Evolutionary conservation across 768 basidiomycete species (phyloP).

Genomic region (Panaeolus cyanescens): DNA sequence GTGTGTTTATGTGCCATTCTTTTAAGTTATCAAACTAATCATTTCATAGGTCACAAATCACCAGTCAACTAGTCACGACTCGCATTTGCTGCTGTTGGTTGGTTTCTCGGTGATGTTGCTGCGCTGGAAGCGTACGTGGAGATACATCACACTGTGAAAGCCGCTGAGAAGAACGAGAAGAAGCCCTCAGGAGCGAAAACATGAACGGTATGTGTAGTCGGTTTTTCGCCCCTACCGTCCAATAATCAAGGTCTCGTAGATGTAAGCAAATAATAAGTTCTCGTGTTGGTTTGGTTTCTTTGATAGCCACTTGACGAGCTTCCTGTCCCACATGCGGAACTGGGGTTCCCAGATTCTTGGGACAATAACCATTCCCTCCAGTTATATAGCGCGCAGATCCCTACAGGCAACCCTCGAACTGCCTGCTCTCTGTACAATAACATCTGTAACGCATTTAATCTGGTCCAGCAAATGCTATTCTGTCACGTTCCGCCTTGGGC

Average conservation of each 20-base stretch:
- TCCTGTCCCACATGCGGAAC: not conserved
- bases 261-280: not conserved
- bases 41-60: constrained; percentile 67
- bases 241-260: not conserved
- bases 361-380: no score
- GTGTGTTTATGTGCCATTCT: constrained; percentile 34
- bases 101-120: not conserved
- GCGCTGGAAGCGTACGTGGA: constrained; percentile 9
- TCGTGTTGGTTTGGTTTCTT: not conserved
- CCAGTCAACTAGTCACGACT: no score
- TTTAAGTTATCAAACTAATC: not conserved
- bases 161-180: constrained; percentile 11
- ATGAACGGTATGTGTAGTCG: no score
- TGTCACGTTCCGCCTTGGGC: no score
- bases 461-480: not conserved
- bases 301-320: not conserved
- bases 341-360: not conserved
- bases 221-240: no score
- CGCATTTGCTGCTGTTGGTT: constrained; percentile 72
- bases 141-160: constrained; percentile 18
- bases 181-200: constrained; percentile 1
- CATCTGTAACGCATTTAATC: not conserved
- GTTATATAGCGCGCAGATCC: not conserved
- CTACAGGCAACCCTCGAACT: no score
- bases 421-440: not conserved